Base-by-base conservation (phyloP, 768 basidiomycete genomes). In the Chalciporus chontae region DNA sequence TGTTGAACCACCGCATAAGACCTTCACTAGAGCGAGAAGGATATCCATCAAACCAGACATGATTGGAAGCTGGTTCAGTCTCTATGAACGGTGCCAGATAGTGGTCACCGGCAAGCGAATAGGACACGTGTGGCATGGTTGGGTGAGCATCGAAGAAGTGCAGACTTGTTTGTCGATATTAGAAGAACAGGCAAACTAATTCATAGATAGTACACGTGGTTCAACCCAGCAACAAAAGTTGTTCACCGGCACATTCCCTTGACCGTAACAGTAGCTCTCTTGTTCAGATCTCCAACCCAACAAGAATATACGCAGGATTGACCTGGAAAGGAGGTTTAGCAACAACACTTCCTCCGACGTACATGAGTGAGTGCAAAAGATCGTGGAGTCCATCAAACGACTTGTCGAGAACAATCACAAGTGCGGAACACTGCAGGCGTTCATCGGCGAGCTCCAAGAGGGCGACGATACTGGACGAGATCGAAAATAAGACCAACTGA, bases 401-500 rank as follows among this genome's bases (percentile, higher is more conserved):
- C 58, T 85, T 80, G 67, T 90, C 87, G 48, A 94, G 73, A 32
- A 78, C 85, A 56, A 94, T 90, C 52, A 93, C 78, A 38, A 94
- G 77, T 15, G 85, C 83, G 37, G 79, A 78, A 68, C 90, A 92
- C 58, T 77, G 77, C 38, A 94, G 75, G 49, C 78, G 83, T 68
- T 94, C 92, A 67, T 90, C 89, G 47, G 92, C 91, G 27, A 93
- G 76, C 62, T 94, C 92, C 60, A 94, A 75, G 38, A 94, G 76
- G 40, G 89, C 89, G 27, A 93, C 88, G 60, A 94, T 84, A 64
- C 88, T 92, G 56, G 3, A 36, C 2, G n/a, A 13, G 13, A 36
- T 26, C 8, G 8, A 14, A 10, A 10, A 27, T 24, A n/a, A 17
- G 8, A 31, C 54, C 38, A 45, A 49, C 19, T 7, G 18, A 29